Evolutionary conservation across 2,329 filamentous ascomycete species (phyloP), one percentile per base, ranked within the genome.

Genomic region (Colletotrichum somersetense): DNA sequence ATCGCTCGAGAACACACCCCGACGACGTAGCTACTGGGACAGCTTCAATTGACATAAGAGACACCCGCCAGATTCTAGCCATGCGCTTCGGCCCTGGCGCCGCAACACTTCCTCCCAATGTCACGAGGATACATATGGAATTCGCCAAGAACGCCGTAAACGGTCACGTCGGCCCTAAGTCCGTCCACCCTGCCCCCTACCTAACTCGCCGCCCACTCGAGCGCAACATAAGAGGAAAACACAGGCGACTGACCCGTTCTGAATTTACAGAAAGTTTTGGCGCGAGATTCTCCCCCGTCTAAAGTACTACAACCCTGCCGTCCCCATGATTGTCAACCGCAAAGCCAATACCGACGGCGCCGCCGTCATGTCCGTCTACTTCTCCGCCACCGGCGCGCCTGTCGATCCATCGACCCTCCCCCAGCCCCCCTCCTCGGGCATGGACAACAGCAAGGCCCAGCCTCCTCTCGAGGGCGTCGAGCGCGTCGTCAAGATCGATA

Each of bases 291-390:
- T 98, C 59, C 93, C 94, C 30, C 90, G 94, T 69, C 87, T 99
- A 76, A 98, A 99, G 87, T 99, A 91, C 85, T 92, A 97, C 87
- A 99, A 99, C 81, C 96, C 96, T 0, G 84, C 90, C 16, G 82
- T 98, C 57, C 90, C 92, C 55, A 97, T 98, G 88, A 91, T 93
- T 71, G 89, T 97, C 77, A 91, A 92, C 81, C 92, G 93, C 71
- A 91, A 89, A 74, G 77, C 80, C 48, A 83, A 91, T 56, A 86
- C 90, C 75, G 80, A 84, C 5, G 85, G 85, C 30, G 84, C 88
- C 8, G 89, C 92, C 18, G 86, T 84, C 58, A 85, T 95, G 83
- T 90, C 89, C 72, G 85, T 95, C 76, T 91, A 92, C 83, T 88
- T 91, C 76, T 85, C 85, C 77, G 58, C 50, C 18, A 84, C 83